These are phyloP conservation scores for Lotus japonicus DNA, from an alignment of 306 rosid genomes.

Conservation along the genomic window DNA sequence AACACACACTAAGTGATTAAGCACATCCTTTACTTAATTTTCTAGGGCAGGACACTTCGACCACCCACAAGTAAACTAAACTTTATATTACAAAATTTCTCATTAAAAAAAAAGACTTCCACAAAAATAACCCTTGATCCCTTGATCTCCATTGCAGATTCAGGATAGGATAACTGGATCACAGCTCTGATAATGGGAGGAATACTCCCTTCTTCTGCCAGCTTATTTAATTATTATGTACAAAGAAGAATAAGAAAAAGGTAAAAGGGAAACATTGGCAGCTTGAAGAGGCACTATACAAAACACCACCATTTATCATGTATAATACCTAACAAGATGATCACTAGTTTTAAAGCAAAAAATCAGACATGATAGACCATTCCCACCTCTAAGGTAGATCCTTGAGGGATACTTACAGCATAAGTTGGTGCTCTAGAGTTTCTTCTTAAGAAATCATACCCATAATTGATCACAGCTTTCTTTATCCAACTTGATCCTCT, in stretches of 20 bases:
- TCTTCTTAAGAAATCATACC: conserved; percentile 69
- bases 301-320: not conserved
- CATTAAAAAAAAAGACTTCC: not conserved
- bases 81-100: not conserved
- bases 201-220: not conserved
- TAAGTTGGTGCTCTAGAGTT: conserved; percentile 51
- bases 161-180: not conserved
- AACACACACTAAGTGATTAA: not conserved
- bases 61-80: not conserved
- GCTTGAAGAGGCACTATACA: not conserved
- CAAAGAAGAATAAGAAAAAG: not conserved
- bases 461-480: conserved; percentile 46
- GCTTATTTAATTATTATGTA: conserved; percentile 20
- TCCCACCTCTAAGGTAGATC: conserved; percentile 70
- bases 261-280: not conserved
- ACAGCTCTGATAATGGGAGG: not conserved
- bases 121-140: not conserved
- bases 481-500: conserved; percentile 49
- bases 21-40: not conserved
- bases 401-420: conserved; percentile 49
- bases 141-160: not conserved
- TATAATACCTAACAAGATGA: not conserved
- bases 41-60: not conserved
- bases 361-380: conserved; percentile 58
- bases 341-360: not conserved